Evolutionary conservation across 1,284 basidiomycete species (phyloP).

Genomic region (Trichosporon ovoides): DNA sequence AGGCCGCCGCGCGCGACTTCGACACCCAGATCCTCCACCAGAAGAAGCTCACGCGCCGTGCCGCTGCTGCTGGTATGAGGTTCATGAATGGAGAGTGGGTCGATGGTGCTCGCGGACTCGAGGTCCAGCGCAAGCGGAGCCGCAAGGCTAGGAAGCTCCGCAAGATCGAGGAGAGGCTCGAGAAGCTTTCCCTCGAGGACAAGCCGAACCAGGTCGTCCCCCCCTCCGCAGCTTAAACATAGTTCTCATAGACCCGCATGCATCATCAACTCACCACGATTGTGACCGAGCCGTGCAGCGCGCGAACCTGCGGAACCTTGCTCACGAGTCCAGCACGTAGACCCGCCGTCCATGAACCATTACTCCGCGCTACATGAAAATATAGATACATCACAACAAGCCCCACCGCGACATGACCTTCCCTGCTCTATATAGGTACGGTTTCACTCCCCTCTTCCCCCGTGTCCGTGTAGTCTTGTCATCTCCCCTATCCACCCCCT

Average conservation of each 20-base stretch:
- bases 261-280: constrained; percentile 3
- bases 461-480: no score
- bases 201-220: constrained; percentile 35
- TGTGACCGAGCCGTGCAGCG: no score
- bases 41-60: constrained; percentile 21
- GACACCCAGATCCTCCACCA: constrained; percentile 24
- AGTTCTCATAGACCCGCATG: not conserved
- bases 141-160: constrained; percentile 16
- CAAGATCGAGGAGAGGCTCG: constrained; percentile 15
- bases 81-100: constrained; percentile 24
- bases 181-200: constrained; percentile 17
- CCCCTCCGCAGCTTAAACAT: not conserved
- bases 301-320: not conserved
- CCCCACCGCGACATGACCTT: no score
- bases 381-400: no score
- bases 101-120: constrained; percentile 19
- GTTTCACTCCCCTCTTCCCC: no score
- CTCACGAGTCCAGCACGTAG: no score
- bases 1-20: constrained; percentile 33
- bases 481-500: no score
- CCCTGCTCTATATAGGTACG: no score
- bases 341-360: no score
- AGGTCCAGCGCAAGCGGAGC: constrained; percentile 7
- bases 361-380: no score
- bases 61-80: constrained; percentile 20